A percentile compares a stretch with the other conserved stretches of the same genome.
Evolutionary conservation across 2,329 filamentous ascomycete species (phyloP).

Genomic region (Anthostomella pinea): DNA sequence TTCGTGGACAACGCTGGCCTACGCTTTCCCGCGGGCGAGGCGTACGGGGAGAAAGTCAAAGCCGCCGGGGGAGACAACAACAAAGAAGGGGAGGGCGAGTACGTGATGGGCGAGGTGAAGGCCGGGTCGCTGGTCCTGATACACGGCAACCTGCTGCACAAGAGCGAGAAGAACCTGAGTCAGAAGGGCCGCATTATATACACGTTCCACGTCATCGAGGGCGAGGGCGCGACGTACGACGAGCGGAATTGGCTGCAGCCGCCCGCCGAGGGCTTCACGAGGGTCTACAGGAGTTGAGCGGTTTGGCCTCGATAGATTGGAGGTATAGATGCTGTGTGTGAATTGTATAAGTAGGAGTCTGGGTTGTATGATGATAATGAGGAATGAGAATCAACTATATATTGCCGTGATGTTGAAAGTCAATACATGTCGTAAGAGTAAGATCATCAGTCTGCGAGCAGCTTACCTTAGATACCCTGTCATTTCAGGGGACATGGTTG

Average conservation of each 20-base stretch:
- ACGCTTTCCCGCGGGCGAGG: conserved; percentile 56
- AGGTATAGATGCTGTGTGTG: too few species aligned
- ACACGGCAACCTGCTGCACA: conserved; percentile 92
- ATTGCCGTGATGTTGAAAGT: too few species aligned
- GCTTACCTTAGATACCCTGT: too few species aligned
- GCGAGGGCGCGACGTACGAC: conserved; percentile 71
- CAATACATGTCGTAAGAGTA: too few species aligned
- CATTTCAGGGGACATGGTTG: too few species aligned
- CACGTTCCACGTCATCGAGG: conserved; percentile 96
- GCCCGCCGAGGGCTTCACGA: conserved; percentile 74
- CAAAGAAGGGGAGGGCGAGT: conserved; percentile 50
- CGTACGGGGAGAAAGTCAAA: conserved; percentile 44
- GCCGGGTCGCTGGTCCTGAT: conserved; percentile 89
- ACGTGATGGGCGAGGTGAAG: conserved; percentile 82
- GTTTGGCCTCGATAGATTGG: too few species aligned
- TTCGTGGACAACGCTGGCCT: conserved; percentile 69
- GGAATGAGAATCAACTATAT: too few species aligned
- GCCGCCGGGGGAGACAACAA: conserved; percentile 31
- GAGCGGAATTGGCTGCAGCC: conserved; percentile 91
- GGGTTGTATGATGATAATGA: neutral
- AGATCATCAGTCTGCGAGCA: neutral
- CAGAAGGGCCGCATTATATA: conserved; percentile 89
- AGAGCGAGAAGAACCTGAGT: conserved; percentile 91
- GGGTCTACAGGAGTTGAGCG: conserved; percentile 45
- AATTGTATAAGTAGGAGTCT: neutral